A percentile compares a stretch with the other conserved stretches of the same genome.
Conservation (phyloP, 1,284 basidiomycete species). For the Cryptococcus maquisensis region DNA sequence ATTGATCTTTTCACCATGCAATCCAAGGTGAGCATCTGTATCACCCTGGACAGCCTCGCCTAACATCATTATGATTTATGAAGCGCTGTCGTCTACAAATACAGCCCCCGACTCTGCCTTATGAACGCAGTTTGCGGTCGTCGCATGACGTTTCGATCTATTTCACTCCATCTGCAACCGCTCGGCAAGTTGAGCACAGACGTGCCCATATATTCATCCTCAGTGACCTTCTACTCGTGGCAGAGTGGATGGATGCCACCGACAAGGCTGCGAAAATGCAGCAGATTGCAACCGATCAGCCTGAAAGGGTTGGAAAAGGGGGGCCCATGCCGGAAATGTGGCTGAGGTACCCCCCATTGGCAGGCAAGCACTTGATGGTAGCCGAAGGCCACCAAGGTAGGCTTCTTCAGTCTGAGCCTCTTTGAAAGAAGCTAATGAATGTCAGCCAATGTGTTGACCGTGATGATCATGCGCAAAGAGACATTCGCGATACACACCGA, state of each 20-base stretch:
- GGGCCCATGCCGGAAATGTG: constrained; percentile 75
- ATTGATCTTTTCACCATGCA: constrained; percentile 96
- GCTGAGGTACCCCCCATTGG: constrained; percentile 90
- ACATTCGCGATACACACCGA: constrained; percentile 65
- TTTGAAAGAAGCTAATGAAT: constrained; percentile 5
- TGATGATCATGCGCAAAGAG: constrained; percentile 88
- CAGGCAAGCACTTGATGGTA: constrained; percentile 86
- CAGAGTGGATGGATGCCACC: constrained; percentile 69
- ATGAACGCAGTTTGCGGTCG: constrained; percentile 71
- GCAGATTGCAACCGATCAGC: constrained; percentile 40
- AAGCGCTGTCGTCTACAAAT: constrained; percentile 91
- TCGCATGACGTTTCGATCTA: constrained; percentile 70
- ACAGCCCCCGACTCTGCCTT: constrained; percentile 71
- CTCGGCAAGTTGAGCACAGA: constrained; percentile 65
- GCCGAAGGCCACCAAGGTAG: constrained; percentile 55
- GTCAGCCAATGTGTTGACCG: constrained; percentile 65
- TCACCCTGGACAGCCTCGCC: not conserved
- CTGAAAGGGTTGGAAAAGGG: constrained; percentile 45
- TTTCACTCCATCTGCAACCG: constrained; percentile 73
- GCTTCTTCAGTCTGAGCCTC: constrained; percentile 17
- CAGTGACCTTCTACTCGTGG: constrained; percentile 86
- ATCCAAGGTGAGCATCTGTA: constrained; percentile 63
- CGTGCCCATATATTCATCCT: constrained; percentile 84
- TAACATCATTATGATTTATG: constrained; percentile 2
- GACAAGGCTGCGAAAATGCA: constrained; percentile 53